A percentile compares a stretch with the other conserved stretches of the same genome.
These are phyloP conservation scores for Xylaria venustula DNA, from an alignment of 495 filamentous ascomycete genomes.

Conservation along the genomic window DNA sequence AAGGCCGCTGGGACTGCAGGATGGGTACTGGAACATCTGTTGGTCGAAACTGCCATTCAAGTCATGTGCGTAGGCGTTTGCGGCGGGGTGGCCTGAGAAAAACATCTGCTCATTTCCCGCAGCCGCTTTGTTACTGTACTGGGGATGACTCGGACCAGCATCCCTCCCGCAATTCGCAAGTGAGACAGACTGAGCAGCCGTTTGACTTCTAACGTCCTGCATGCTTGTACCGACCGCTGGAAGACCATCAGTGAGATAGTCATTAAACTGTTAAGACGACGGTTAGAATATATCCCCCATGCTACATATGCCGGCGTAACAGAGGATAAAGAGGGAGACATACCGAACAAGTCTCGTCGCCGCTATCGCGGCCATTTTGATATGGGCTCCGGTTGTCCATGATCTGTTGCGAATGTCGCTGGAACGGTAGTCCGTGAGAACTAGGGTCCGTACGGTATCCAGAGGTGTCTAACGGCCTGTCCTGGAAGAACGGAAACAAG, in stretches of 20 bases:
- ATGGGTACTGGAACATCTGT: slow-evolving; percentile 8
- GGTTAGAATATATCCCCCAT: slow-evolving; percentile 18
- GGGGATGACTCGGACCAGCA: slow-evolving; percentile 28
- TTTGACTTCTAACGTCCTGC: slow-evolving; percentile 23
- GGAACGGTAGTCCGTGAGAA: slow-evolving; percentile 19
- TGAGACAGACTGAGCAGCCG: slow-evolving; percentile 30
- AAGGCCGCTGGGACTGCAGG: neutral
- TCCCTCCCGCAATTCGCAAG: slow-evolving; percentile 25
- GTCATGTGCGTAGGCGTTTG: slow-evolving; percentile 26
- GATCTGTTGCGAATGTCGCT: slow-evolving; percentile 13
- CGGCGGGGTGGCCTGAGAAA: slow-evolving; percentile 21
- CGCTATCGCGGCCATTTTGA: slow-evolving; percentile 22
- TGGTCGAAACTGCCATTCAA: slow-evolving; percentile 9
- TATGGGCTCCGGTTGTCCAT: slow-evolving; percentile 26
- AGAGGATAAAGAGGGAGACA: slow-evolving; percentile 11
- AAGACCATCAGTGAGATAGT: slow-evolving; percentile 13
- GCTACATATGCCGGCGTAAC: neutral
- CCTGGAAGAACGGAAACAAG: slow-evolving; percentile 5
- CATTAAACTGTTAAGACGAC: slow-evolving; percentile 19
- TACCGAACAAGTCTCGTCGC: slow-evolving; percentile 27
- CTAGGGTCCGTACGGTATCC: neutral
- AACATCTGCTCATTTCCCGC: slow-evolving; percentile 27
- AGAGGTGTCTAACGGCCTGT: slow-evolving; percentile 8
- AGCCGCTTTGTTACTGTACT: slow-evolving; percentile 23
- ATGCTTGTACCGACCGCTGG: slow-evolving; percentile 15